Percentiles rank a stretch among this genome's conserved stretches.
These are phyloP conservation scores for Blastocystis sp. DNA, from an alignment of 352 stramenopile genomes.

Conservation along the genomic window DNA sequence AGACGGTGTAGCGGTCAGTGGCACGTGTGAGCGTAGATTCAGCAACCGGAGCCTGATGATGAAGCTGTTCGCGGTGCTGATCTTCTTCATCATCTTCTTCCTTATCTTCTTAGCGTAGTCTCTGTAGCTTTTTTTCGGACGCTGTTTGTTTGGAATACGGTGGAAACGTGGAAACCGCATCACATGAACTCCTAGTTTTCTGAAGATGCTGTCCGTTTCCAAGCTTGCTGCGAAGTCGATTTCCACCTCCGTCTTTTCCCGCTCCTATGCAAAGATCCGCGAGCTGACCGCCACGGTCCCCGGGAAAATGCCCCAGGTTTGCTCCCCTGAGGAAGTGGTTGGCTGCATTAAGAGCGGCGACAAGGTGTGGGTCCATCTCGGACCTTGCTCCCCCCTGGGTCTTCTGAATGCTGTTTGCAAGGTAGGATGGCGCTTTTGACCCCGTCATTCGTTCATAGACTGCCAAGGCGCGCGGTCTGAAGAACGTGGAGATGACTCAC, in stretches of 20 bases:
- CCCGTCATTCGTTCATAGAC: neutral
- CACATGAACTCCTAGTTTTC: neutral
- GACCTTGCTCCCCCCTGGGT: constrained; percentile 44
- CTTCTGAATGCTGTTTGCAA: constrained; percentile 48
- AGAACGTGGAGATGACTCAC: constrained; percentile 71
- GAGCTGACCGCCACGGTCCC: constrained; percentile 34
- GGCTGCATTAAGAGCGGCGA: constrained; percentile 70
- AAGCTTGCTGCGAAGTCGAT: constrained; percentile 19
- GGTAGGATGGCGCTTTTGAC: neutral
- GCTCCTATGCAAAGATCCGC: constrained; percentile 55
- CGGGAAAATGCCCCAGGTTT: constrained; percentile 43
- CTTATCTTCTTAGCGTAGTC: constrained; percentile 63
- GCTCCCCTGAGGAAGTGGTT: constrained; percentile 70
- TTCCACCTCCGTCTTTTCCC: neutral
- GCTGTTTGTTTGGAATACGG: neutral
- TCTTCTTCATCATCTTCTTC: constrained; percentile 69
- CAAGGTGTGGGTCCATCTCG: constrained; percentile 54
- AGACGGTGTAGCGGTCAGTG: constrained; percentile 33
- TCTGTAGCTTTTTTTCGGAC: neutral
- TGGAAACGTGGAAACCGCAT: constrained; percentile 29
- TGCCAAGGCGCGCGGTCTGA: constrained; percentile 51
- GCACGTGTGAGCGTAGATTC: constrained; percentile 3
- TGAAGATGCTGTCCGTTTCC: constrained; percentile 14
- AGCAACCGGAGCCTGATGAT: constrained; percentile 62
- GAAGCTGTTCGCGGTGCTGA: constrained; percentile 61